These are phyloP conservation scores for Russula emetica DNA, from an alignment of 768 basidiomycete genomes.

Conservation along the genomic window DNA sequence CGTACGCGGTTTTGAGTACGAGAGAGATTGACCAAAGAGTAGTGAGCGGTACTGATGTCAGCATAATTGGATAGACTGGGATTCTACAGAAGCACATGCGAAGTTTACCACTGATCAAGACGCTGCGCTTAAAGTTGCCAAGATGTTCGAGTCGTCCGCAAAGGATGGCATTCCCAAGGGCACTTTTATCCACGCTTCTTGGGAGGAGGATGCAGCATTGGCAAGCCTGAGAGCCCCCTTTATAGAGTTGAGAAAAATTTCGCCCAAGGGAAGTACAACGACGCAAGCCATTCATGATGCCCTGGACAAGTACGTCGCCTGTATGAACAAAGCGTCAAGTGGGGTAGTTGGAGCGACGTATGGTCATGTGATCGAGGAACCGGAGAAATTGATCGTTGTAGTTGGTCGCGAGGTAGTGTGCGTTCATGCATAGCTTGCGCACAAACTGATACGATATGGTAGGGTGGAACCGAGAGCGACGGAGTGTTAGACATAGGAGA, in stretches of 20 bases:
- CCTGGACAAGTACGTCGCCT: constrained; percentile 11
- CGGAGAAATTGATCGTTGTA: not conserved
- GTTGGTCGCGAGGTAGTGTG: constrained; percentile 11
- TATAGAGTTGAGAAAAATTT: constrained; percentile 5
- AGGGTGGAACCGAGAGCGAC: not conserved
- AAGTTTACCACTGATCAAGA: not conserved
- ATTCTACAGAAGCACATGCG: constrained; percentile 4
- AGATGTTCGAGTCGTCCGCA: constrained; percentile 11
- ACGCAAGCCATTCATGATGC: not conserved
- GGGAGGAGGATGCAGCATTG: constrained; percentile 1
- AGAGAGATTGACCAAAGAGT: not conserved
- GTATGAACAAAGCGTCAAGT: not conserved
- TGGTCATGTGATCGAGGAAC: constrained; percentile 12
- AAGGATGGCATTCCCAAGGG: constrained; percentile 11
- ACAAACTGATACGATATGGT: not conserved
- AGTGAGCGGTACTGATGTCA: not conserved
- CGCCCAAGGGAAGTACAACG: not conserved
- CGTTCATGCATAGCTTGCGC: not conserved
- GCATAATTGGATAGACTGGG: constrained; percentile 10
- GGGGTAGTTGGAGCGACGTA: constrained; percentile 3
- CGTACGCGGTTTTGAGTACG: constrained; percentile 5
- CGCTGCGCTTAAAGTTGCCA: not conserved
- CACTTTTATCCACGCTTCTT: constrained; percentile 7
- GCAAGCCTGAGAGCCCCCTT: constrained; percentile 14
- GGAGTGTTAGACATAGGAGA: not conserved